Conservation (phyloP, 1,139 yeast genomes). For the Yamadazyma songkhlaensis region DNA sequence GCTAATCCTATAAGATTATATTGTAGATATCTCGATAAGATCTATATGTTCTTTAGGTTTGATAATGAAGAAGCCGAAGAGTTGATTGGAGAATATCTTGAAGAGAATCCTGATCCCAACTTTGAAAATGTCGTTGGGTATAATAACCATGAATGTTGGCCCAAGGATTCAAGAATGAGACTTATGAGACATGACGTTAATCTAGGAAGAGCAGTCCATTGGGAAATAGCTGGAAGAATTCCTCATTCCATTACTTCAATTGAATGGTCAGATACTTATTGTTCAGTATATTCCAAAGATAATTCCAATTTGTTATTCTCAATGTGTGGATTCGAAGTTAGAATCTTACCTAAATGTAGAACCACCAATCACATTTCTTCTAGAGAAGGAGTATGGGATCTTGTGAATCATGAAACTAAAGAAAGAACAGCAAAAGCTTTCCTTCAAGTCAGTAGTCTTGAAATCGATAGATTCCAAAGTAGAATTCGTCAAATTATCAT, state of each 20-base stretch:
- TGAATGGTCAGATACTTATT: constrained; percentile 79
- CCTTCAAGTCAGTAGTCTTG: constrained; percentile 78
- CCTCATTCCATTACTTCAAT: constrained; percentile 73
- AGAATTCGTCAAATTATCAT: constrained; percentile 85
- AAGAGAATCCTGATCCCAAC: constrained; percentile 90
- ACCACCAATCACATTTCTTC: constrained; percentile 45
- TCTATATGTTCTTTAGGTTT: constrained; percentile 78
- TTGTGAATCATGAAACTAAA: constrained; percentile 66
- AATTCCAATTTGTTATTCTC: constrained; percentile 86
- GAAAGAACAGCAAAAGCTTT: constrained; percentile 90
- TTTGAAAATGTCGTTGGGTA: constrained; percentile 85
- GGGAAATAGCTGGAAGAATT: constrained; percentile 82
- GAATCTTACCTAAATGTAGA: constrained; percentile 77
- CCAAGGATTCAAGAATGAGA: constrained; percentile 87
- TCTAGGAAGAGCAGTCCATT: constrained; percentile 85
- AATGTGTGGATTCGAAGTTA: constrained; percentile 93
- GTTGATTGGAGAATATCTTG: constrained; percentile 68
- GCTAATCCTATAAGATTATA: constrained; percentile 75
- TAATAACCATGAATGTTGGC: constrained; percentile 93
- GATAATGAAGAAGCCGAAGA: constrained; percentile 71
- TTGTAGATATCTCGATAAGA: constrained; percentile 77
- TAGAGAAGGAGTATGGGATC: constrained; percentile 89
- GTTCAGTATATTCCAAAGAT: constrained; percentile 86
- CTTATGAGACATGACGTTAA: constrained; percentile 89
- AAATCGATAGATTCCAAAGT: constrained; percentile 76